These are phyloP conservation scores for Trametes villosa DNA, from an alignment of 768 basidiomycete genomes.

Conservation along the genomic window DNA sequence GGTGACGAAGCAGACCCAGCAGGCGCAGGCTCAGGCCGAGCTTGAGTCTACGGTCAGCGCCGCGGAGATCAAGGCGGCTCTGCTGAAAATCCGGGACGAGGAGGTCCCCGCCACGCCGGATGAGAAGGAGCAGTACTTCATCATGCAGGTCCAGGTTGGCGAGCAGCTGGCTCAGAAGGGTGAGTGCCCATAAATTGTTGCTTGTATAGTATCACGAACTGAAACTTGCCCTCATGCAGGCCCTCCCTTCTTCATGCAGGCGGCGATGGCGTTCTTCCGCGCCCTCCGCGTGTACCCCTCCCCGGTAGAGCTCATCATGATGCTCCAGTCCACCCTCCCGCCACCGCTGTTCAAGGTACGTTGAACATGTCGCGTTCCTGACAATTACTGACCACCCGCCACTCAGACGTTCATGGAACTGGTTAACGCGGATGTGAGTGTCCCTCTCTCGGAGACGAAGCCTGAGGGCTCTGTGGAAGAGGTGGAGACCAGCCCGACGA, in stretches of 20 bases:
- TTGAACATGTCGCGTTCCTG: slow-evolving; percentile 3
- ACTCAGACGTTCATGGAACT: slow-evolving; percentile 76
- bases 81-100: slow-evolving; percentile 73
- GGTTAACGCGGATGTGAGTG: slow-evolving; percentile 89
- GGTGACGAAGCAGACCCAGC: slow-evolving; percentile 62
- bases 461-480: slow-evolving; percentile 45
- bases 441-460: slow-evolving; percentile 45
- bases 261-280: slow-evolving; percentile 90
- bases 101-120: slow-evolving; percentile 67
- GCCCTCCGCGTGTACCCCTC: slow-evolving; percentile 94
- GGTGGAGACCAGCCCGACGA: slow-evolving; percentile 63
- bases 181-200: slow-evolving; percentile 38
- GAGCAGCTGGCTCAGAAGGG: slow-evolving; percentile 83
- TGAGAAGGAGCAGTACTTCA: slow-evolving; percentile 88
- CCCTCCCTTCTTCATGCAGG: slow-evolving; percentile 72
- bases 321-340: slow-evolving; percentile 92
- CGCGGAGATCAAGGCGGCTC: slow-evolving; percentile 63
- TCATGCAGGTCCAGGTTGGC: slow-evolving; percentile 85
- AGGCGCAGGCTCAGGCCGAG: slow-evolving; percentile 45
- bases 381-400: slow-evolving; percentile 3
- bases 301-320: slow-evolving; percentile 91
- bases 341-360: slow-evolving; percentile 76
- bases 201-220: not conserved
- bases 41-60: slow-evolving; percentile 24
- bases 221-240: slow-evolving; percentile 53